Evolutionary conservation across 2,329 filamentous ascomycete genomes (phyloP), one percentile per base, ranked within the genome.

Genomic region (Epichloe bromicola): DNA sequence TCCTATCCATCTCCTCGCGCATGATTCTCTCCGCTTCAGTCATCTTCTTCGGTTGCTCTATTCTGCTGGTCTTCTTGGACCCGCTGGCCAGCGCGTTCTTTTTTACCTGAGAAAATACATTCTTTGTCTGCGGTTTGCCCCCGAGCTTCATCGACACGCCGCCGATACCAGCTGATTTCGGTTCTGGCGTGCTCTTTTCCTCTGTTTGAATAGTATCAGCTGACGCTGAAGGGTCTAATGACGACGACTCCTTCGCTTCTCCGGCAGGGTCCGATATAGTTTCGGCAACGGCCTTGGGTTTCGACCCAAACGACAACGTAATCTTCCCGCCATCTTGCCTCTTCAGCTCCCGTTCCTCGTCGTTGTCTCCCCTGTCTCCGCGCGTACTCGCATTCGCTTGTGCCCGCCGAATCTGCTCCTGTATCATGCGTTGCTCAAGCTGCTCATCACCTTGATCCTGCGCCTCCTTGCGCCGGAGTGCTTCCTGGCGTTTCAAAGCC

Each of bases 381-480:
- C 68, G 67, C 5, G 69, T 69, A 7, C 69, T 71, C 2, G 68
- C 67, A 8, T 64, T 67, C 54, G 75, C 76, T 59, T 81, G 76
- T 2, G 90, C 90, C 53, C 86, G 74, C 64, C 80, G 79, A 46
- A 97, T 86, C 73, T 97, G 93, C 62, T 88, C 85, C 60, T 79
- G 77, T 43, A 98, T 83, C 71, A 90, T 74, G 62, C 79, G 80
- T 67, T 91, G 85, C 68, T 97, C 90, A 46, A 88, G 70, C 68
- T 94, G 87, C 64, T 97, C 91, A 59, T 96, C 90, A 2, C 89
- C 88, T 58, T 86, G 87, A 60, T 96, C 90, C 66, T 90, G 83
- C 51, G 86, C 79, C 65, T 96, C 90, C 66, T 88, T 91, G 63
- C 84, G 82, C 58, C 83, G 74, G 46, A 96, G 74, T 26, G 88